Evolutionary conservation across 2,329 filamentous ascomycete species (phyloP).

Genomic region (Penicillium expansum): DNA sequence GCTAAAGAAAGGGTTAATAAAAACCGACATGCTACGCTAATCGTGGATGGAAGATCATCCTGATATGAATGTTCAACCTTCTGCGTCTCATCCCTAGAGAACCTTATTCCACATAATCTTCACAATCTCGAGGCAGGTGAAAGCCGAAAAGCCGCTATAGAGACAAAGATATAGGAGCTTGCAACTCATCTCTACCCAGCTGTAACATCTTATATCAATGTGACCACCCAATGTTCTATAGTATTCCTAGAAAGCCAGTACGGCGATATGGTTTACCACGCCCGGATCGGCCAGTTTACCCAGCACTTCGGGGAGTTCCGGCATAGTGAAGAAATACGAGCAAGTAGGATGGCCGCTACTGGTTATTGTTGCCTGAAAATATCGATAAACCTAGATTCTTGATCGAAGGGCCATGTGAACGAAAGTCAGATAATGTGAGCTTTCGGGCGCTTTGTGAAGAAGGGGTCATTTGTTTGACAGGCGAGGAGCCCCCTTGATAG

Average conservation of each 20-base stretch:
- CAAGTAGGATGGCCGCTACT: neutral
- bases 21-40: neutral
- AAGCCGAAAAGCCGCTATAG: neutral
- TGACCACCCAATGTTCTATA: neutral
- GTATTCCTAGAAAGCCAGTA: neutral
- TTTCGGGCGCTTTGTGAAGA: neutral
- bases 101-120: neutral
- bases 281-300: neutral
- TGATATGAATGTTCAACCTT: neutral
- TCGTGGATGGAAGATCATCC: neutral
- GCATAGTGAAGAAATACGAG: neutral
- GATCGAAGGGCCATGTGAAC: neutral
- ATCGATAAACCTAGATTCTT: neutral
- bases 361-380: neutral
- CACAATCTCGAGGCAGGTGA: no score
- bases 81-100: neutral
- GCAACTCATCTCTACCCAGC: no score
- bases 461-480: neutral
- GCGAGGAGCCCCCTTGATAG: neutral
- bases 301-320: neutral
- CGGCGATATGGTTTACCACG: neutral
- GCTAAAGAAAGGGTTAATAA: neutral
- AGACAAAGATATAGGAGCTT: neutral
- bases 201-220: neutral
- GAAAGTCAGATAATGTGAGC: neutral